Percentiles rank a stretch among this genome's conserved stretches.
Evolutionary conservation across 1,139 yeast species (phyloP).

Genomic region (Petasospora fabianii): DNA sequence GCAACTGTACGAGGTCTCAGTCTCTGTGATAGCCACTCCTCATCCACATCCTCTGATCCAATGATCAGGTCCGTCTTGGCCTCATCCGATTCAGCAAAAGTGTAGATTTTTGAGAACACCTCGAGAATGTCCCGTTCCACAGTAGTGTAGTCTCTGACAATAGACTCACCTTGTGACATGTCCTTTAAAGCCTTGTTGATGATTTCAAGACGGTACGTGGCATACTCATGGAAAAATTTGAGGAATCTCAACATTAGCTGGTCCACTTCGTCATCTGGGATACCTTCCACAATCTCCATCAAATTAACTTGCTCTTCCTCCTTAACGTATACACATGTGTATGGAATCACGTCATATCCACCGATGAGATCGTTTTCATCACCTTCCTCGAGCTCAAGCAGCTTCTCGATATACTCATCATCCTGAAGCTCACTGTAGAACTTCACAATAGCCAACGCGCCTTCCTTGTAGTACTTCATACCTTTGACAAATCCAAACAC

Average conservation of each 20-base stretch:
- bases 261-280: conserved; percentile 23
- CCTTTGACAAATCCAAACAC: conserved; percentile 26
- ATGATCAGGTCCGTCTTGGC: conserved; percentile 23
- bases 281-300: conserved; percentile 14
- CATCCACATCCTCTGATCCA: conserved; percentile 26
- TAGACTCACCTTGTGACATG: conserved; percentile 6
- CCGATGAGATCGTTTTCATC: conserved; percentile 21
- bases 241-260: conserved; percentile 20
- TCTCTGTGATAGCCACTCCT: conserved; percentile 29
- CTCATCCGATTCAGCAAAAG: conserved; percentile 11
- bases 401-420: conserved; percentile 13
- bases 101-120: conserved; percentile 8
- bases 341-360: conserved; percentile 19
- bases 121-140: conserved; percentile 17
- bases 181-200: conserved; percentile 13
- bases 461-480: conserved; percentile 16
- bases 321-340: conserved; percentile 11
- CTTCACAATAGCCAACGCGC: conserved; percentile 19
- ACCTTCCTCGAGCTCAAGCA: conserved; percentile 20
- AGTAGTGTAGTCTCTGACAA: conserved; percentile 18
- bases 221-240: conserved; percentile 23
- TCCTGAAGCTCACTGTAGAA: conserved; percentile 11
- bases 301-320: conserved; percentile 17
- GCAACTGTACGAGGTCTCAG: conserved; percentile 19
- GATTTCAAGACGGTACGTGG: conserved; percentile 11